phyloP scores from a whole-genome alignment of 2,329 filamentous ascomycete species.

The Nectriaceae sp. region DNA sequence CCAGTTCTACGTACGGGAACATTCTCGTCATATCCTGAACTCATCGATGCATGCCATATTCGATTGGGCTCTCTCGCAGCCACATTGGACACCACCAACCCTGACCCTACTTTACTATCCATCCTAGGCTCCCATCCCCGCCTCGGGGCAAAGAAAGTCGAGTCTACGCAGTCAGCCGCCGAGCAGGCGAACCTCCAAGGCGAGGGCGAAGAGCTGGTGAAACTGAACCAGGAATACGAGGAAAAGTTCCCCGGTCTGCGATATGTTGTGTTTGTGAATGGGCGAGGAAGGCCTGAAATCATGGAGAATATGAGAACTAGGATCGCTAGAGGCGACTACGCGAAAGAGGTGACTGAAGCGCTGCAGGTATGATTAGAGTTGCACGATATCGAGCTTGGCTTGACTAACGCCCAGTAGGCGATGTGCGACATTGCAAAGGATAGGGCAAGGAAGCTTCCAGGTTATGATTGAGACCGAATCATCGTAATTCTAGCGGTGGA shows the following conservation, averaged over 20 bases:
- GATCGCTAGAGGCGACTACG: slow-evolving; percentile 68
- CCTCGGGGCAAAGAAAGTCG: slow-evolving; percentile 77
- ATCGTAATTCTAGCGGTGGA: no score
- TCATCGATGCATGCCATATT: slow-evolving; percentile 67
- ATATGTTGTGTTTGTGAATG: slow-evolving; percentile 93
- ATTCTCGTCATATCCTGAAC: slow-evolving; percentile 67
- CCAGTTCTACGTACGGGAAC: slow-evolving; percentile 59
- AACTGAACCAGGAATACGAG: slow-evolving; percentile 79
- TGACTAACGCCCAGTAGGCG: slow-evolving; percentile 55
- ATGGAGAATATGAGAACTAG: slow-evolving; percentile 80
- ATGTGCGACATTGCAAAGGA: slow-evolving; percentile 92
- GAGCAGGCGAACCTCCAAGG: slow-evolving; percentile 79
- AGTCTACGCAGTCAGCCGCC: slow-evolving; percentile 76
- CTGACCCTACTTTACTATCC: slow-evolving; percentile 57
- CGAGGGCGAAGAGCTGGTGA: slow-evolving; percentile 60
- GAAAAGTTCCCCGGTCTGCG: slow-evolving; percentile 75
- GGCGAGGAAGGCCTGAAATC: slow-evolving; percentile 69
- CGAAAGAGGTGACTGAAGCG: slow-evolving; percentile 69
- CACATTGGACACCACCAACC: slow-evolving; percentile 49
- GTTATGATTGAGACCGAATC: not conserved
- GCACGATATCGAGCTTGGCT: not conserved
- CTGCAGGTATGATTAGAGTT: slow-evolving; percentile 61
- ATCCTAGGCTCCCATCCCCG: slow-evolving; percentile 84
- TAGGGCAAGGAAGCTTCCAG: slow-evolving; percentile 51
- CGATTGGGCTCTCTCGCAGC: slow-evolving; percentile 63